phyloP scores from a whole-genome alignment of 2,329 filamentous ascomycete genomes.

The Daldinia eschscholtzii region DNA sequence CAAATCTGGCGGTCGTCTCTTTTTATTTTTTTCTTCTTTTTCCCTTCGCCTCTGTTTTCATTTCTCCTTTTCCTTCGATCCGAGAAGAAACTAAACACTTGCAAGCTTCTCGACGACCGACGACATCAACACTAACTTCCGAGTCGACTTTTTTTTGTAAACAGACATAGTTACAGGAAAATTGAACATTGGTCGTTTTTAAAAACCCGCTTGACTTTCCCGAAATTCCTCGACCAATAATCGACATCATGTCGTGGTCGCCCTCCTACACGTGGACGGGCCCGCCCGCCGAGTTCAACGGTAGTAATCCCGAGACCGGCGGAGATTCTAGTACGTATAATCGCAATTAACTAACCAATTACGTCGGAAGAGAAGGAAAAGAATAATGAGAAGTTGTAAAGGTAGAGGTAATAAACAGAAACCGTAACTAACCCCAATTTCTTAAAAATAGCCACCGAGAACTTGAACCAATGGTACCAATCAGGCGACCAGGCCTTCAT shows the following conservation, averaged over 20 bases:
- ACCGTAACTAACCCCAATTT: slow-evolving; percentile 31
- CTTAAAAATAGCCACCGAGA: slow-evolving; percentile 73
- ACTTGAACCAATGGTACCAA: slow-evolving; percentile 96
- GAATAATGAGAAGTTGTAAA: neutral
- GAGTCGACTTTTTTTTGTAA: neutral
- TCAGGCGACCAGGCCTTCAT: slow-evolving; percentile 95
- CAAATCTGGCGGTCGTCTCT: slow-evolving; percentile 15
- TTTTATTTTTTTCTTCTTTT: slow-evolving; percentile 13
- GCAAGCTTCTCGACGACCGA: neutral
- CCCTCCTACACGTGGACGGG: slow-evolving; percentile 66
- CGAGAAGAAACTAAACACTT: neutral
- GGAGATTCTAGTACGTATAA: slow-evolving; percentile 80
- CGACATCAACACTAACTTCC: neutral
- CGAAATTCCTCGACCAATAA: slow-evolving; percentile 1
- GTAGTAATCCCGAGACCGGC: slow-evolving; percentile 73
- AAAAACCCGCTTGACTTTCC: slow-evolving; percentile 1
- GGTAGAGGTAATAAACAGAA: neutral
- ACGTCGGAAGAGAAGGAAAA: neutral
- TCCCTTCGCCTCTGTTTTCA: neutral
- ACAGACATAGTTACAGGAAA: neutral
- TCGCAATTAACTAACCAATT: neutral
- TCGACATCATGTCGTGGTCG: slow-evolving; percentile 64
- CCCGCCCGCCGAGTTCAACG: slow-evolving; percentile 71
- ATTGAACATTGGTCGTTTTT: neutral
- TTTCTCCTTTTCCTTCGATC: neutral